Evolutionary conservation across 1,284 basidiomycete species (phyloP), one percentile per base, ranked within the genome.

Genomic region (Cutaneotrichosporon cavernicola): DNA sequence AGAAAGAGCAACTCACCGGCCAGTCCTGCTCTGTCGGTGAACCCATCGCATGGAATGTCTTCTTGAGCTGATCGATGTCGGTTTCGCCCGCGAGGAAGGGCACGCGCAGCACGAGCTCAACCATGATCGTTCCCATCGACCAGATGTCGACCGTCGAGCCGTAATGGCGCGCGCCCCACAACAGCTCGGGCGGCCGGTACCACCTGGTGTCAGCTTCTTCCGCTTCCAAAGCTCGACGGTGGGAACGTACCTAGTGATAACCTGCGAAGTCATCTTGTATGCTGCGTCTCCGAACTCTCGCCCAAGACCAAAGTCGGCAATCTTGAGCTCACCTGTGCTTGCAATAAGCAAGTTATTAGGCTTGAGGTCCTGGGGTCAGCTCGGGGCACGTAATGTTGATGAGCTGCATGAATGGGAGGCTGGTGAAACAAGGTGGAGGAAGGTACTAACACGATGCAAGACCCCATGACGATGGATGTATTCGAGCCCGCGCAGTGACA

Each of bases 51-150:
- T 90, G 88, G 77, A 97, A 98, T 65, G 89, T 97, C 34, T 90
- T 93, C 73, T 92, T 95, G 31, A 99, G 82, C 78, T 99, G 97
- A 75, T 97, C 95, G 84, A 97, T 90, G 76, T 99, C 97, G 60
- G 87, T 91, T 72, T 98, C 94, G 13, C 97, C 96, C 6, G 96
- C 92, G 84, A 98, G 94, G 38, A 98, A 85, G 1, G 96, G 95
- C 61, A 89, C 87, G 18, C 93, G 69, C 47, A 81, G 71, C 7
- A 80, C 74, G 87, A 96, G 92, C 82, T 97, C 94, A n/a, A 96
- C 93, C 78, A 99, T 95, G 74, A 99, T 99, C 73, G 97, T 99
- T 2, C 97, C 97, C 63, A 95, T 97, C 2, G 92, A 97, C 97
- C 97, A 99, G 59, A 99, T 92, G 80, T 99, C 97, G 73, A 99